phyloP scores from a whole-genome alignment of 176 grass and related monocot species.

The Raddia guianensis region DNA sequence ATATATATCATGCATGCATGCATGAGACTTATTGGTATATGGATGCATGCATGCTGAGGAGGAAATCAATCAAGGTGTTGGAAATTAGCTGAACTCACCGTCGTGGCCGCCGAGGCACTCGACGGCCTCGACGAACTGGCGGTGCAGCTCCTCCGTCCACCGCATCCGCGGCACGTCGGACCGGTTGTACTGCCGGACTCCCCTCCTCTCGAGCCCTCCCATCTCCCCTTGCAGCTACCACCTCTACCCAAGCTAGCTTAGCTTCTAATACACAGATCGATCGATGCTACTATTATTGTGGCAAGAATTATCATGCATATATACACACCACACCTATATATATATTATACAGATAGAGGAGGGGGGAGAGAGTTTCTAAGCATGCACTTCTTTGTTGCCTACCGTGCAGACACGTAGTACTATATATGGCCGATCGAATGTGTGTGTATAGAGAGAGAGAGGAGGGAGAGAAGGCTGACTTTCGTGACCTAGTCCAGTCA shows the following conservation, averaged over 20 bases:
- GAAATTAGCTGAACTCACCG: slow-evolving; percentile 43
- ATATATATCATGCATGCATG: slow-evolving; percentile 5
- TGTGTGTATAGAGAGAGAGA: neutral
- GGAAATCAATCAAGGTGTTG: neutral
- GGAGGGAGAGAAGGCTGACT: slow-evolving; percentile 35
- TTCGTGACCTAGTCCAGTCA: slow-evolving; percentile 81
- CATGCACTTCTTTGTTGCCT: slow-evolving; percentile 40
- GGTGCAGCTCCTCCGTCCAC: slow-evolving; percentile 95
- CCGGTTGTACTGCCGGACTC: slow-evolving; percentile 83
- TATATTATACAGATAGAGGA: too few species aligned
- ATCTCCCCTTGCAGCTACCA: slow-evolving; percentile 27
- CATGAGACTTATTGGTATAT: neutral
- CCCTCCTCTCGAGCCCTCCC: slow-evolving; percentile 66
- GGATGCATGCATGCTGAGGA: neutral
- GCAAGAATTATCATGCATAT: neutral
- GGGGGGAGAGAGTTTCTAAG: too few species aligned
- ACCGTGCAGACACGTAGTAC: slow-evolving; percentile 32
- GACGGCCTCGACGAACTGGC: slow-evolving; percentile 71
- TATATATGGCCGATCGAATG: slow-evolving; percentile 51
- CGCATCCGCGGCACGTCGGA: slow-evolving; percentile 75
- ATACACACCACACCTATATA: too few species aligned
- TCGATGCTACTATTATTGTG: too few species aligned
- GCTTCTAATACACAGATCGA: slow-evolving; percentile 14
- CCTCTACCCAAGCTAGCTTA: slow-evolving; percentile 25
- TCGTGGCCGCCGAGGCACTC: slow-evolving; percentile 75